Conservation (phyloP, 495 filamentous ascomycete species). For the Margaritispora aquatica region DNA sequence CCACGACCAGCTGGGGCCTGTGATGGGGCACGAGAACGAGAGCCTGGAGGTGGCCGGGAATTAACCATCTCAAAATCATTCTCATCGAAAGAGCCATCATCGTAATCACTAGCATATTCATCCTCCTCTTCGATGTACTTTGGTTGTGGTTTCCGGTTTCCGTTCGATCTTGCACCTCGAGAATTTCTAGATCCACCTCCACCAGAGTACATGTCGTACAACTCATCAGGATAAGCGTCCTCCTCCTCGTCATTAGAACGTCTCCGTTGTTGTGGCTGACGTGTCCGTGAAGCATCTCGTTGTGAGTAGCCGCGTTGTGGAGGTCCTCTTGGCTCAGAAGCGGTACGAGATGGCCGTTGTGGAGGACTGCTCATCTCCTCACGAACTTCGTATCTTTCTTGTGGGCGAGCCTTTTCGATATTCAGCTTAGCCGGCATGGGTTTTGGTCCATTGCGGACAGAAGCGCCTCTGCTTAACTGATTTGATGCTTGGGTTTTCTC, state of each 20-base stretch:
- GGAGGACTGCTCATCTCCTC: conserved; percentile 24
- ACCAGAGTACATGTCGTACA: conserved; percentile 60
- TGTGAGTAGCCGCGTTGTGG: conserved; percentile 20
- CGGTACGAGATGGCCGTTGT: conserved; percentile 24
- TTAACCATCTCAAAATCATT: conserved; percentile 81
- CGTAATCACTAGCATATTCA: conserved; percentile 63
- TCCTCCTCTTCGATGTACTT: conserved; percentile 70
- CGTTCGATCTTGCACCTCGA: conserved; percentile 27
- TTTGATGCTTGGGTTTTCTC: conserved; percentile 32
- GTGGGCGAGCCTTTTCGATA: conserved; percentile 41
- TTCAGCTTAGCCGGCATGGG: conserved; percentile 47
- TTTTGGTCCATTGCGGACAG: conserved; percentile 47
- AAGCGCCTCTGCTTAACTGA: conserved; percentile 42
- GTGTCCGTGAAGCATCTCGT: conserved; percentile 13
- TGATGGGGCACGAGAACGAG: conserved; percentile 32
- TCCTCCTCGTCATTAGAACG: conserved; percentile 41
- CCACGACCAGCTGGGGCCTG: conserved; percentile 31
- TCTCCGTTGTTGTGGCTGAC: conserved; percentile 15
- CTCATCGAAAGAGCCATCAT: conserved; percentile 62
- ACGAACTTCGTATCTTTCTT: conserved; percentile 40
- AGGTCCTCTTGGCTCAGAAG: conserved; percentile 31
- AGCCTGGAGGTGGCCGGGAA: conserved; percentile 24
- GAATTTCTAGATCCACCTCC: conserved; percentile 26
- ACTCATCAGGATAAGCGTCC: conserved; percentile 57
- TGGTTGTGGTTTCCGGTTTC: conserved; percentile 32